Evolutionary conservation across 768 basidiomycete species (phyloP), one percentile per base, ranked within the genome.

Genomic region (Coprinopsis strossmayeri): DNA sequence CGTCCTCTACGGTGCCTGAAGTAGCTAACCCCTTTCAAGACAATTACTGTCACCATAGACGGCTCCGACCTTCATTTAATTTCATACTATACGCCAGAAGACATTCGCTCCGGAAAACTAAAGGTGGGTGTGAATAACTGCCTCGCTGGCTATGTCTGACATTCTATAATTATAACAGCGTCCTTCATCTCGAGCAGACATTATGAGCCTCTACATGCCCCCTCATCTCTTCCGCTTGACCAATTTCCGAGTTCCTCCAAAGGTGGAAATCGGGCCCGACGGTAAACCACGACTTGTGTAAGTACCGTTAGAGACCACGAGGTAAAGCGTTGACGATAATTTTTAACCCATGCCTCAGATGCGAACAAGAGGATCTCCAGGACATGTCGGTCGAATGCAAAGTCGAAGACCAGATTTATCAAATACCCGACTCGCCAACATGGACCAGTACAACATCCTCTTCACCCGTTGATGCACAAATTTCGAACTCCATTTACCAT

Each of bases 231-330:
- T 92, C 60, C 79, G 84, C 38, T 72, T 84, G 27, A 83, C 86
- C 15, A 87, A 86, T 62, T 94, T 91, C 60, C 78, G 91, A 7
- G 80, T 89, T 43, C 90, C 90, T 2, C 90, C 89, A 1, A 79
- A 87, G 59, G 74, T 89, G 25, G 87, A 89, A 54, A 71, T 81
- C 28, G 84, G 82, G 9, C 73, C 79, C 3, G 86, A 90, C 55
- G 82, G 85, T 15, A 76, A 79, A 48, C 71, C 77, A 20, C 70
- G 80, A 50, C 78, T 87, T 45, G 76, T 81, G 83, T 85, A 64
- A 62, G 80, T 73, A 2, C 15, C 15, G 28, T 20, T 47, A 41
- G 26, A 10, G 28, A 38, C 45, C 25, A 34, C 41, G n/a, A 12
- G 27, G 30, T 46, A 55, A 59, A 42, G 43, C 45, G 24, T 48